phyloP scores from a whole-genome alignment of 768 basidiomycete genomes.

The Termitomyces sp. region DNA sequence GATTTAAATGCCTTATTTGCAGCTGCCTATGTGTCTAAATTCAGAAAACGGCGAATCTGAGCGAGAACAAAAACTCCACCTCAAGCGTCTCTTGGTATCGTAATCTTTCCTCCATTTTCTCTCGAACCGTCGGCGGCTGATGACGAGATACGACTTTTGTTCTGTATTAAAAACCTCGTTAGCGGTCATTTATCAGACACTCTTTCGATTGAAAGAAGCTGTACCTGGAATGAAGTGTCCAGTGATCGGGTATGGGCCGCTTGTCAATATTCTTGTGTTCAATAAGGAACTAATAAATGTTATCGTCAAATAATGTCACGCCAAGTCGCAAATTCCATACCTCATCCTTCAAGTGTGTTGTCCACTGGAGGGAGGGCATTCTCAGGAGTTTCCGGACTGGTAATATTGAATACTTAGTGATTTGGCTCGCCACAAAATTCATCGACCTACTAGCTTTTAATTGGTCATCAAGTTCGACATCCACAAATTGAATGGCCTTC shows the following conservation, averaged over 20 bases:
- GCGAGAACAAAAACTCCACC: slow-evolving; percentile 20
- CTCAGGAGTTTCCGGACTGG: slow-evolving; percentile 72
- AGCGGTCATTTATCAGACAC: background rate
- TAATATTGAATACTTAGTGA: background rate
- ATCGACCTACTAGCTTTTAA: slow-evolving; percentile 55
- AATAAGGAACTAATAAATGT: slow-evolving; percentile 59
- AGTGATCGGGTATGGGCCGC: slow-evolving; percentile 48
- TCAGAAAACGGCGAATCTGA: background rate
- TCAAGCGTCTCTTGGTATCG: slow-evolving; percentile 71
- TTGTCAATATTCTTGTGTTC: slow-evolving; percentile 65
- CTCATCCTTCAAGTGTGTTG: slow-evolving; percentile 64
- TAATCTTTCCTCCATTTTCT: slow-evolving; percentile 65
- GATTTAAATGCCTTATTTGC: slow-evolving; percentile 60
- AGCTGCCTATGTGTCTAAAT: slow-evolving; percentile 37
- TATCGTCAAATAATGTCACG: background rate
- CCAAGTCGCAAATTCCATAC: slow-evolving; percentile 33
- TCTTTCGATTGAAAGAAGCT: background rate
- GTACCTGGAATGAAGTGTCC: slow-evolving; percentile 69
- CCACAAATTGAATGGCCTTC: slow-evolving; percentile 65
- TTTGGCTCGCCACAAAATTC: background rate
- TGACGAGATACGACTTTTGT: slow-evolving; percentile 74
- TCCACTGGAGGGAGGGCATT: slow-evolving; percentile 72
- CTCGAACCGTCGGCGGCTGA: slow-evolving; percentile 63
- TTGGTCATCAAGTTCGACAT: slow-evolving; percentile 71
- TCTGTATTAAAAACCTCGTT: slow-evolving; percentile 29